These are phyloP conservation scores for Fusarium nygamai DNA, from an alignment of 2,329 filamentous ascomycete species.

Conservation along the genomic window DNA sequence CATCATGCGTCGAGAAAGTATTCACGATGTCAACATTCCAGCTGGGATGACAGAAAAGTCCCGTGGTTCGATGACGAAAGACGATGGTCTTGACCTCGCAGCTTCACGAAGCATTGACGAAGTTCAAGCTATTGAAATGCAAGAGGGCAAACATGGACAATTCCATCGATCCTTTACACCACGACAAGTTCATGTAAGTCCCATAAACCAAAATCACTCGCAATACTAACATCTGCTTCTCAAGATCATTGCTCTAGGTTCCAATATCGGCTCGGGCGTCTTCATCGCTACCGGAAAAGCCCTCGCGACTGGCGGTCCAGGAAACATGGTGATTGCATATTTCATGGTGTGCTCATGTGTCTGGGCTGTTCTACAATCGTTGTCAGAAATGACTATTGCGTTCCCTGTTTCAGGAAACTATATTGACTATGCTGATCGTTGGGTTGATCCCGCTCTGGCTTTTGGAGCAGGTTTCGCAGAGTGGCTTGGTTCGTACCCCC, in stretches of 20 bases:
- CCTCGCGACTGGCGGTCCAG: slow-evolving; percentile 28
- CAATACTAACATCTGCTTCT: rapidly evolving
- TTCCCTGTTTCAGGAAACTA: slow-evolving; percentile 34
- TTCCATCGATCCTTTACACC: slow-evolving; percentile 36
- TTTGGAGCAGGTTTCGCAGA: slow-evolving; percentile 37
- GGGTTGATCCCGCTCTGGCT: slow-evolving; percentile 33
- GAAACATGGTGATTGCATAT: slow-evolving; percentile 35
- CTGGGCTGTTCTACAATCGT: slow-evolving; percentile 30
- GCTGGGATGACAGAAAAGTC: slow-evolving; percentile 11
- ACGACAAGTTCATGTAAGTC: slow-evolving; percentile 33
- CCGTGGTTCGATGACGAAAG: slow-evolving; percentile 16
- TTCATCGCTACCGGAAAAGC: slow-evolving; percentile 33
- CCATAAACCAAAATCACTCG: background rate
- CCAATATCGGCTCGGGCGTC: slow-evolving; percentile 31
- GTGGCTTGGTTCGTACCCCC: slow-evolving; percentile 21
- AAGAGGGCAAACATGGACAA: slow-evolving; percentile 22
- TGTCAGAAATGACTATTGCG: slow-evolving; percentile 33
- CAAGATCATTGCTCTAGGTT: slow-evolving; percentile 33
- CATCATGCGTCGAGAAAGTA: slow-evolving; percentile 15
- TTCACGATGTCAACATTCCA: slow-evolving; percentile 12
- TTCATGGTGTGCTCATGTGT: slow-evolving; percentile 28
- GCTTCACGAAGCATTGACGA: slow-evolving; percentile 12
- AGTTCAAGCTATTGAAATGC: slow-evolving; percentile 5
- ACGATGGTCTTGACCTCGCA: background rate
- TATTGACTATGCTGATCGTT: slow-evolving; percentile 33